A percentile compares a stretch with the other conserved stretches of the same genome.
These are phyloP conservation scores for Heterobasidion parviporum DNA, from an alignment of 1,284 basidiomycete genomes.

Conservation along the genomic window DNA sequence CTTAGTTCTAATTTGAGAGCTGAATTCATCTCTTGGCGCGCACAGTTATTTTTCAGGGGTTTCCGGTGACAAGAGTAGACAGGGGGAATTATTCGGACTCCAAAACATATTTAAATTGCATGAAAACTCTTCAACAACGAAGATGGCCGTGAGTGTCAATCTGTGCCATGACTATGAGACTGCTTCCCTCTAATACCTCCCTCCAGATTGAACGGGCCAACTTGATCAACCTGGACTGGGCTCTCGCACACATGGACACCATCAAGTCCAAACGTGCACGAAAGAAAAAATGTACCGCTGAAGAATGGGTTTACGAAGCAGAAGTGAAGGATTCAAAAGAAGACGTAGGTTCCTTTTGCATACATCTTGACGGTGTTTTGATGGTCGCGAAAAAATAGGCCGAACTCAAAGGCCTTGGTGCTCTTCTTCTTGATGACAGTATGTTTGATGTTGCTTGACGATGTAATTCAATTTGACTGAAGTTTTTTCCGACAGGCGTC, in stretches of 20 bases:
- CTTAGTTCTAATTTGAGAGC: too few relatives aligned
- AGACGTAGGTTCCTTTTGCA: constrained; percentile 29
- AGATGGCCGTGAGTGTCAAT: constrained; percentile 47
- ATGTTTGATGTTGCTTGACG: constrained; percentile 9
- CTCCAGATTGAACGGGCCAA: constrained; percentile 68
- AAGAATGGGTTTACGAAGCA: constrained; percentile 37
- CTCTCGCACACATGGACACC: constrained; percentile 54
- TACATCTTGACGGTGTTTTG: not conserved
- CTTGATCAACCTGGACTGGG: constrained; percentile 69
- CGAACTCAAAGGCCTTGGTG: constrained; percentile 53
- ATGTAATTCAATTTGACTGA: not conserved
- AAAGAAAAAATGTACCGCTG: constrained; percentile 24
- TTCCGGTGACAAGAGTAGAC: constrained; percentile 63
- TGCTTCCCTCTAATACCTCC: not conserved
- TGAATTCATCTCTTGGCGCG: not conserved
- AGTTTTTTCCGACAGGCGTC: constrained; percentile 12
- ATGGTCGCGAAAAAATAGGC: constrained; percentile 23
- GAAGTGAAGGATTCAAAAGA: constrained; percentile 45
- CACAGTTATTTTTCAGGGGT: constrained; percentile 73
- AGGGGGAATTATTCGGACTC: constrained; percentile 77
- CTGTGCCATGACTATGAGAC: not conserved
- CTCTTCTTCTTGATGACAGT: constrained; percentile 67
- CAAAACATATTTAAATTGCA: constrained; percentile 80
- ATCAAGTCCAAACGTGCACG: constrained; percentile 24
- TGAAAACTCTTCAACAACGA: constrained; percentile 63